Evolutionary conservation across 2,329 filamentous ascomycete genomes (phyloP).

Genomic region (Podosphaera aphanis): DNA sequence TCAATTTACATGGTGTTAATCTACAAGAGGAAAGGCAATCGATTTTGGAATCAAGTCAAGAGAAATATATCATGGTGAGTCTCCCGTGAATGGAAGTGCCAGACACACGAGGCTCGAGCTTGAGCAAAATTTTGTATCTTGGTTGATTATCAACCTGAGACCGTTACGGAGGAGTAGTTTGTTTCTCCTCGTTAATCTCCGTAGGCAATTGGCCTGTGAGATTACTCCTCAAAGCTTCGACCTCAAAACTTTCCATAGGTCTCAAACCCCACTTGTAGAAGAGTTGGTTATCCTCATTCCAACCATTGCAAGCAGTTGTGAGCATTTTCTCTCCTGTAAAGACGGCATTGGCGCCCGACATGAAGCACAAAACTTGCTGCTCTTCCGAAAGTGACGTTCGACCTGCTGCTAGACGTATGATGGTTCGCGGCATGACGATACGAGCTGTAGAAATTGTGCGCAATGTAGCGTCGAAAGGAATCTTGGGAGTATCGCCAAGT

Average conservation of each 20-base stretch:
- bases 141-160: too few relatives aligned
- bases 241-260: constrained; percentile 37
- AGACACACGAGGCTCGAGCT: too few relatives aligned
- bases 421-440: constrained; percentile 62
- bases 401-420: constrained; percentile 69
- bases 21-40: too few relatives aligned
- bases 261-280: constrained; percentile 62
- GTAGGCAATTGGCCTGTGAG: constrained; percentile 6
- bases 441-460: constrained; percentile 67
- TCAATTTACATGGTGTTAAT: too few relatives aligned
- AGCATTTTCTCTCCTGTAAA: constrained; percentile 93
- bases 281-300: constrained; percentile 70
- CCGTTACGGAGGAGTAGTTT: not conserved
- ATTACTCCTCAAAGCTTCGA: constrained; percentile 10
- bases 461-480: constrained; percentile 56
- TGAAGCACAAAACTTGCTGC: constrained; percentile 73
- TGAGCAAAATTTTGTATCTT: too few relatives aligned
- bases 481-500: constrained; percentile 46
- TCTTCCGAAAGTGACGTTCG: constrained; percentile 68
- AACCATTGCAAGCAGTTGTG: constrained; percentile 75
- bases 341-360: constrained; percentile 79
- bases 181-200: constrained; percentile 3
- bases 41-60: too few relatives aligned
- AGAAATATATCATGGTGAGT: too few relatives aligned
- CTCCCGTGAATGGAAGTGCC: too few relatives aligned